Base-by-base conservation (phyloP, 306 rosid genomes). In the Amphicarpaea edgeworthii region DNA sequence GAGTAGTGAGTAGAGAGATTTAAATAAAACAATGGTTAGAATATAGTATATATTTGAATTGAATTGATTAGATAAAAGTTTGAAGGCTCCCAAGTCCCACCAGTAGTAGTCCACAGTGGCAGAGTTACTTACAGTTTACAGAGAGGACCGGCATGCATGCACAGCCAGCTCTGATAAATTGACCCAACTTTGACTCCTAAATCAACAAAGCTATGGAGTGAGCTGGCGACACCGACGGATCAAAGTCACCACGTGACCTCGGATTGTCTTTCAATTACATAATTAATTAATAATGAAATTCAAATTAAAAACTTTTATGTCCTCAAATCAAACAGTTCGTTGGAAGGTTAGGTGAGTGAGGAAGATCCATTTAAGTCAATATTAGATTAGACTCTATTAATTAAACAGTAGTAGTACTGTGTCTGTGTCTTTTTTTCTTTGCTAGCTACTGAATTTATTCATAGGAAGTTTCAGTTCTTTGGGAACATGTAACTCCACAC, bases 141-240 rank as follows among this genome's bases (percentile, higher is more conserved):
- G 86, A 80, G 83, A 62, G 83, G 66, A 59, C 14, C 49, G 54
- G 83, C 10, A 51, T 51, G 84, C 87, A 83, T 82, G 84, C 78
- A 77, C 32, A 28, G 32, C 32, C 24, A 51, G 81, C 77, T 45
- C 70, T 69, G 72, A 73, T 84, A 47, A 47, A 64, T 74, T 92
- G 96, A 90, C 93, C 76, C 11, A 77, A 65, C 74, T 86, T 91
- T 88, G 93, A 89, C 96, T 79, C 85, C 50, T 70, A 78, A 73
- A 82, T 85, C 62, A 62, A 75, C 40, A 63, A 19, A 60, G 63
- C 80, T 28, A 83, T 73, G 38, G 73, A 73, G 78, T 90, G 96
- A 82, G 93, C 89, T 92, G 97, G 87, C 81, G 83, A 92, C 62
- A 58, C 84, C 72, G 89, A 90, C 87, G 79, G 81, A 83, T 88